These are phyloP conservation scores for Starmerella lactis-condensi DNA, from an alignment of 805 yeast genomes.

Conservation along the genomic window DNA sequence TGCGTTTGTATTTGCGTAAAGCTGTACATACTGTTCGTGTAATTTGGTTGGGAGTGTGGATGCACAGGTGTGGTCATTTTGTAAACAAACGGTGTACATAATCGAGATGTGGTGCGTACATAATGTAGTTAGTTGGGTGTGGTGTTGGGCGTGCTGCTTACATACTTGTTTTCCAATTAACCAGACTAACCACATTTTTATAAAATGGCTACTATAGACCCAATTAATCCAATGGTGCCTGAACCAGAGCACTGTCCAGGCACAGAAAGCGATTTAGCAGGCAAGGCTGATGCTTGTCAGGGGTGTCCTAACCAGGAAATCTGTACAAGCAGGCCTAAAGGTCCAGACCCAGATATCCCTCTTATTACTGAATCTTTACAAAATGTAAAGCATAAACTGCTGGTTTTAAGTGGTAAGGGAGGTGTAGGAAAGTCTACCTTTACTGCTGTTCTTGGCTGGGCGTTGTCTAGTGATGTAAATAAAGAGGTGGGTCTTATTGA, in stretches of 20 bases:
- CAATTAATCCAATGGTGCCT: conserved; percentile 23
- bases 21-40: too few relatives aligned
- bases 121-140: too few relatives aligned
- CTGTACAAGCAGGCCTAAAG: conserved; percentile 65
- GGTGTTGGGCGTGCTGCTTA: too few relatives aligned
- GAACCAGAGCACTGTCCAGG: conserved; percentile 99
- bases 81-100: too few relatives aligned
- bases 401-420: conserved; percentile 52
- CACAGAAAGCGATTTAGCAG: conserved; percentile 86
- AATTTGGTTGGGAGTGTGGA: too few relatives aligned
- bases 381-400: conserved; percentile 54
- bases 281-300: conserved; percentile 78
- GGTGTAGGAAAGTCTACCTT: conserved; percentile 95
- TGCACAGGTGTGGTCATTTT: too few relatives aligned
- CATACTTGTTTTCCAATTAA: too few relatives aligned
- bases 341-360: conserved; percentile 88
- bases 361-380: conserved; percentile 48
- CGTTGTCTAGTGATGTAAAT: conserved; percentile 53
- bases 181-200: background rate
- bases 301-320: conserved; percentile 90
- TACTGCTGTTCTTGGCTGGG: conserved; percentile 93
- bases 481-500: conserved; percentile 93
- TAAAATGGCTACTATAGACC: background rate
- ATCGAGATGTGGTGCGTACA: too few relatives aligned
- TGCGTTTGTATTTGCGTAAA: too few relatives aligned